A percentile compares a stretch with the other conserved stretches of the same genome.
Conservation (phyloP, 371 early-diverging fungal genomes). For the Lichtheimia corymbifera region DNA sequence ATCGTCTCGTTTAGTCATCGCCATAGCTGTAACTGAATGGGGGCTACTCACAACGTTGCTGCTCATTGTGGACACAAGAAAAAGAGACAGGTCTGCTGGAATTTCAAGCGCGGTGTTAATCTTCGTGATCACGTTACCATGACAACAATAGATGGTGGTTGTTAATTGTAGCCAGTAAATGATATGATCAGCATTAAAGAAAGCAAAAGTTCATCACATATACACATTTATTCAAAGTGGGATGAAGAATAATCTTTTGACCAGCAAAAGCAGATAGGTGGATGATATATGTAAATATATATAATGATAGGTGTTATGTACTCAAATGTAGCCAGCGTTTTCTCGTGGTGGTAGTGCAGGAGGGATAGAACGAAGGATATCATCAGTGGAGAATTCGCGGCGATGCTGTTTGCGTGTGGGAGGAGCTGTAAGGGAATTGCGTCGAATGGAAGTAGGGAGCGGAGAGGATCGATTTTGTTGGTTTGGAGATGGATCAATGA, state of each 20-base stretch:
- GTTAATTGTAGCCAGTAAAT: too few species aligned
- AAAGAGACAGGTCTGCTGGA: slow-evolving; percentile 2
- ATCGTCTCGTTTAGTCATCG: too few species aligned
- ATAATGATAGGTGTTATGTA: neutral
- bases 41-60: slow-evolving; percentile 5
- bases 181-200: too few species aligned
- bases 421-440: slow-evolving; percentile 3
- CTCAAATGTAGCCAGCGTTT: slow-evolving; percentile 42
- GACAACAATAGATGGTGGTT: too few species aligned
- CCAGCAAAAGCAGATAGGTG: too few species aligned
- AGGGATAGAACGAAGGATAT: slow-evolving; percentile 16
- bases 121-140: too few species aligned
- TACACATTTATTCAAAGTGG: too few species aligned
- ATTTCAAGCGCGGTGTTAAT: neutral
- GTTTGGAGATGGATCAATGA: slow-evolving; percentile 18
- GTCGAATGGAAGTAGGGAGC: slow-evolving; percentile 11
- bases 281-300: neutral
- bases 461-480: slow-evolving; percentile 22
- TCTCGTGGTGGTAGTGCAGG: slow-evolving; percentile 43
- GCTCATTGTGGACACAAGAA: slow-evolving; percentile 1
- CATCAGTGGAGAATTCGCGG: slow-evolving; percentile 28
- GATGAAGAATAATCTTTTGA: too few species aligned
- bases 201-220: too few species aligned
- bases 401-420: slow-evolving; percentile 15
- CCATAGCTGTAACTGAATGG: neutral